A percentile compares a stretch with the other conserved stretches of the same genome.
Evolutionary conservation across 1,139 yeast genomes (phyloP).

Genomic region (Hansenula lynferdii): DNA sequence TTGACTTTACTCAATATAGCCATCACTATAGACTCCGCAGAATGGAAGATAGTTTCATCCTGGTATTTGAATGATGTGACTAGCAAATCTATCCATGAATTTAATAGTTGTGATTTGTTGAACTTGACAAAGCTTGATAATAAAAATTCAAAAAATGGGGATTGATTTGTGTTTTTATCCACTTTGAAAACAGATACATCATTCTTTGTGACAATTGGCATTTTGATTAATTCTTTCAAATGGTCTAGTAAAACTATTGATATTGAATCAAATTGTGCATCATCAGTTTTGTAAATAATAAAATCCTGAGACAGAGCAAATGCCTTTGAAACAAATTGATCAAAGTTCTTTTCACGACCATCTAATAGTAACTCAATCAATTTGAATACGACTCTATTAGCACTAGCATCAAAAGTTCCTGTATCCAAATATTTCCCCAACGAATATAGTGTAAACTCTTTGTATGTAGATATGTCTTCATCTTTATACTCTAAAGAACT

Average conservation of each 20-base stretch:
- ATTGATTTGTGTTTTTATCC: constrained; percentile 2
- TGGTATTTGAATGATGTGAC: constrained; percentile 18
- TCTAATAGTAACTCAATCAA: constrained; percentile 42
- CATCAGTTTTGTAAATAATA: constrained; percentile 13
- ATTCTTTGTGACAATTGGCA: constrained; percentile 12
- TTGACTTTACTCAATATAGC: constrained; percentile 18
- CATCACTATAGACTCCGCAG: constrained; percentile 16
- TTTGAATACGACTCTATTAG: constrained; percentile 34
- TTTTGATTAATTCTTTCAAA: constrained; percentile 15
- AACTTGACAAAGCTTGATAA: constrained; percentile 17
- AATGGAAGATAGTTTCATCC: constrained; percentile 20
- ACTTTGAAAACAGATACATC: constrained; percentile 9
- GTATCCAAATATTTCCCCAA: constrained; percentile 40
- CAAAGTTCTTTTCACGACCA: constrained; percentile 53
- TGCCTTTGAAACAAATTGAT: constrained; percentile 30
- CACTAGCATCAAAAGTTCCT: constrained; percentile 25
- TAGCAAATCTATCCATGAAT: constrained; percentile 17
- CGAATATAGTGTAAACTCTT: constrained; percentile 44
- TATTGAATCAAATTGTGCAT: constrained; percentile 11
- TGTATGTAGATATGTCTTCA: constrained; percentile 56
- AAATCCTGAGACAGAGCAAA: constrained; percentile 27
- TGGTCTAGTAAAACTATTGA: constrained; percentile 19
- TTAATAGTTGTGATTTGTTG: constrained; percentile 15
- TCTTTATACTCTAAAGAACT: constrained; percentile 33
- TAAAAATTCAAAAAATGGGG: constrained; percentile 18